Evolutionary conservation across 2,329 filamentous ascomycete species (phyloP), one percentile per base, ranked within the genome.

Genomic region (Graphiopsis chlorocephala): DNA sequence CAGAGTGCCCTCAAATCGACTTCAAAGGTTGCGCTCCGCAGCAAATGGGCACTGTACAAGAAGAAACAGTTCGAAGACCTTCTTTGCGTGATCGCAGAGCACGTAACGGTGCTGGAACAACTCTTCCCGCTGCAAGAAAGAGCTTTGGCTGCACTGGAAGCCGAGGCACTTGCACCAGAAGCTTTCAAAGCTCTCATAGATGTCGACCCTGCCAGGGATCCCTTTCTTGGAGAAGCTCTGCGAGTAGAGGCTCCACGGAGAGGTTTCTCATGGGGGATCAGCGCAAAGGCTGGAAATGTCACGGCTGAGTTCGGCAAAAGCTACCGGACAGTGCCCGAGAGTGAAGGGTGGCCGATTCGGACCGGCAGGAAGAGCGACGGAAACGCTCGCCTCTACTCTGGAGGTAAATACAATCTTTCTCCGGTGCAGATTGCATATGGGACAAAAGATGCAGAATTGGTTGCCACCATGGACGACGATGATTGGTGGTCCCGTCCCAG

Each of bases 41-140:
- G 28, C 1, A 60, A 48, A 31, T 60, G 57, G 57, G 57, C 57
- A 4, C 38, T 60, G 6, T 60, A 60, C 57, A 45, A 60, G 20
- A 31, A 48, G 17, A 48, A 10, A 8, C 20, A 60, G 26, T 17
- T 60, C 31, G 2, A 12, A 1, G 25, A 20, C 25, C 38, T 60
- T 15, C 25, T 60, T 12, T n/a, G 15, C 12, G 25, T 29, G 17
- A 29, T 60, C n/a, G 23, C 15, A 8, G 35, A 33, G 4, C 58
- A 48, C n/a, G 58, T 52, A 17, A 12, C 58, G 0, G 10, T 5
- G 17, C 58, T 61, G 42, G 58, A 61, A 14, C 33, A 28, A 2
- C 26, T 50, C 3, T 50, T 61, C n/a, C 58, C 58, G 2, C 10
- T 33, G 8, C 17, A 33, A 31, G 58, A 25, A 15, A 14, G 15